phyloP scores from a whole-genome alignment of 2,329 filamentous ascomycete genomes.

The Trichoderma guizhouense region DNA sequence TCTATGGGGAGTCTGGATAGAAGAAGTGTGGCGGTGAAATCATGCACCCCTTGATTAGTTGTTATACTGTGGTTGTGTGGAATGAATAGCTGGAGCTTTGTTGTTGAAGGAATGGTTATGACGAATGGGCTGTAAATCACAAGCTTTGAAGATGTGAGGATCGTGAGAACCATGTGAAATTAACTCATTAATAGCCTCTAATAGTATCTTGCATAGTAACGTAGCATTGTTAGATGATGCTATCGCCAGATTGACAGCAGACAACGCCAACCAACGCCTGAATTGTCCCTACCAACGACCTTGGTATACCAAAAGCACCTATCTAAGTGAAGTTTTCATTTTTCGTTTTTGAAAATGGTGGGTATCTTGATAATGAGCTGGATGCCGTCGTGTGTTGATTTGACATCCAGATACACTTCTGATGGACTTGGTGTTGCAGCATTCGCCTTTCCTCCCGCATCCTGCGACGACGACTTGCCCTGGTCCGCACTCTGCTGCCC shows the following conservation, averaged over 20 bases:
- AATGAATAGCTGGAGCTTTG: neutral
- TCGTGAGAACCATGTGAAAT: neutral
- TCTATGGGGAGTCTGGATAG: neutral
- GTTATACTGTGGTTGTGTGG: neutral
- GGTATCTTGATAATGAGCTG: constrained; percentile 57
- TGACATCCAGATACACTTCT: constrained; percentile 56
- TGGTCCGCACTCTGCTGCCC: neutral
- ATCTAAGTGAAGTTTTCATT: neutral
- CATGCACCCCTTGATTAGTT: neutral
- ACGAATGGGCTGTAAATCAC: neutral
- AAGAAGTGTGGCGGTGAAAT: constrained; percentile 1
- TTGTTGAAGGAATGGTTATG: neutral
- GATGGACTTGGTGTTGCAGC: constrained; percentile 42
- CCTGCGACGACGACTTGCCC: constrained; percentile 26
- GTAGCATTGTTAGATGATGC: neutral
- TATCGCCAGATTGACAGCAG: neutral
- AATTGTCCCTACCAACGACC: neutral
- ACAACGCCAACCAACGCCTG: neutral
- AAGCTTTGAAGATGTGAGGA: neutral
- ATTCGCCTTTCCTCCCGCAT: constrained; percentile 31
- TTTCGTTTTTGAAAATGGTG: constrained; percentile 47
- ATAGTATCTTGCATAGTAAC: neutral
- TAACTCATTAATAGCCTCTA: neutral
- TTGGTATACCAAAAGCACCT: neutral
- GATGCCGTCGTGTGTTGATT: constrained; percentile 56